A percentile compares a stretch with the other conserved stretches of the same genome.
phyloP scores from a whole-genome alignment of 2,329 filamentous ascomycete species.

The Colletotrichum sublineola region DNA sequence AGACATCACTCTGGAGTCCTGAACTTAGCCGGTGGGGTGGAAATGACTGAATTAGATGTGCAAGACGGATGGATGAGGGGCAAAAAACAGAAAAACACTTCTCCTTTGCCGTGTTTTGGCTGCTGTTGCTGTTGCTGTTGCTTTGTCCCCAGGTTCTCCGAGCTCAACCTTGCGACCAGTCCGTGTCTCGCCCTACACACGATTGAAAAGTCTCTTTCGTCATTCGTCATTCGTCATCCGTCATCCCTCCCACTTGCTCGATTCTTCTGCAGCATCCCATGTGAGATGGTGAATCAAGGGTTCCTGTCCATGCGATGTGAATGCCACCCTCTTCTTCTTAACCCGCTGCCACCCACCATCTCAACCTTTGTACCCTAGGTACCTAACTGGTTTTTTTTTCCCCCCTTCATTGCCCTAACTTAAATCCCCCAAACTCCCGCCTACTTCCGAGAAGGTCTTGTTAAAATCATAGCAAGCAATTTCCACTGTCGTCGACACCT shows the following conservation, averaged over 20 bases:
- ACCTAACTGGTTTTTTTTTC: constrained; percentile 33
- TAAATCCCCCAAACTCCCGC: constrained; percentile 31
- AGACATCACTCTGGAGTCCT: constrained; percentile 41
- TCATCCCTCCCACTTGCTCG: constrained; percentile 14
- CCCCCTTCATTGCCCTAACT: constrained; percentile 32
- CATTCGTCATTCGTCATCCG: constrained; percentile 38
- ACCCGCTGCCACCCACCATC: constrained; percentile 31
- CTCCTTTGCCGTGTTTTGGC: constrained; percentile 10
- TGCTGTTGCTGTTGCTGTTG: constrained; percentile 5
- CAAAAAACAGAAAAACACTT: constrained; percentile 2
- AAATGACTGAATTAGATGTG: constrained; percentile 2
- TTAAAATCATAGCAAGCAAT: neutral
- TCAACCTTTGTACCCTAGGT: constrained; percentile 12
- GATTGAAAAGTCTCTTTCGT: constrained; percentile 41
- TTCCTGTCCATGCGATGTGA: constrained; percentile 18
- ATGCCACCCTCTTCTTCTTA: constrained; percentile 32
- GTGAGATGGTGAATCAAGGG: constrained; percentile 27
- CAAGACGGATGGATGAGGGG: constrained; percentile 10
- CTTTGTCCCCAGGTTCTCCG: constrained; percentile 14
- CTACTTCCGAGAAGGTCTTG: constrained; percentile 26
- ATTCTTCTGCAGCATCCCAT: constrained; percentile 19
- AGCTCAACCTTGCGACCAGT: constrained; percentile 28
- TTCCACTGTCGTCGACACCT: neutral
- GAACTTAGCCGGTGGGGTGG: constrained; percentile 27
- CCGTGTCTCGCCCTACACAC: constrained; percentile 33